Conservation (phyloP, 257 asterid species). For the Nicotiana tabacum region DNA sequence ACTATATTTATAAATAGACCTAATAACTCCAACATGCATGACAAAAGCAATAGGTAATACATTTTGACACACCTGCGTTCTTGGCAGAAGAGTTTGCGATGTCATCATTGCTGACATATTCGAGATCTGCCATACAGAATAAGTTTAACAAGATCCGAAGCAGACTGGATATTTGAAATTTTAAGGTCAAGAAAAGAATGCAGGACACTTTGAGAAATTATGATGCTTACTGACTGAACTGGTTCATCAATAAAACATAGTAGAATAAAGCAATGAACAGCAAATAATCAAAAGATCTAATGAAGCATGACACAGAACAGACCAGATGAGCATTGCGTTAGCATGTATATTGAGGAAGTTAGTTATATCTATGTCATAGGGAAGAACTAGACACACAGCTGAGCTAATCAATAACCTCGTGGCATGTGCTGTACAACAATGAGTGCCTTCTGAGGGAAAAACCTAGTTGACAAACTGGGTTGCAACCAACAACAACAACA, state of each 20-base stretch:
- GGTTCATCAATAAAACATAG: neutral
- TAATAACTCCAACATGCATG: conserved; percentile 5
- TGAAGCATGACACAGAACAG: conserved; percentile 3
- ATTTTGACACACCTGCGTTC: conserved; percentile 64
- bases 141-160: neutral
- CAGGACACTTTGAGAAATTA: neutral
- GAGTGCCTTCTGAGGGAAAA: neutral
- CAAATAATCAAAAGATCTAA: neutral
- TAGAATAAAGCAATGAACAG: neutral
- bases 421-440: neutral
- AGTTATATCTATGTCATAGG: neutral
- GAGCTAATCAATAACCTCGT: neutral
- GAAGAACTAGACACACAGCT: neutral
- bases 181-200: neutral
- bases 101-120: conserved; percentile 93
- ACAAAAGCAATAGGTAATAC: conserved; percentile 8
- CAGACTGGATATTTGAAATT: conserved; percentile 3
- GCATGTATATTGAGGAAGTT: neutral
- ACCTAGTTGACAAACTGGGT: neutral
- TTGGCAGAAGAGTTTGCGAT: conserved; percentile 65
- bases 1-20: neutral
- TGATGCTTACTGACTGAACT: neutral
- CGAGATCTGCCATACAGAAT: conserved; percentile 52
- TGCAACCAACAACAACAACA: neutral
- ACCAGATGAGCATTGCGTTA: conserved; percentile 4